These are phyloP conservation scores for Endotrypanum monterogeii DNA, from an alignment of 208 protist species.

Conservation along the genomic window DNA sequence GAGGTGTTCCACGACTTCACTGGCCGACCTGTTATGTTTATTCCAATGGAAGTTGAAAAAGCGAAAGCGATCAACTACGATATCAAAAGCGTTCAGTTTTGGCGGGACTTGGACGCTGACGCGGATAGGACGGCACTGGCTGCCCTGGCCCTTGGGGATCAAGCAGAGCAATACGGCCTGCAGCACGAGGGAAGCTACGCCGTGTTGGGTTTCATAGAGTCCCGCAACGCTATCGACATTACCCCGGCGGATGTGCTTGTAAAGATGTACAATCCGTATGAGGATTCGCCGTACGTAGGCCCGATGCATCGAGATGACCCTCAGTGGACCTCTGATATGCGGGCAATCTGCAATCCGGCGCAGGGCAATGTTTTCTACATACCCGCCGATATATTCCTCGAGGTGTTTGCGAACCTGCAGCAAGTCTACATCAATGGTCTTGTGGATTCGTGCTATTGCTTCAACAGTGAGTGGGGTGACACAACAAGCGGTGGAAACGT, in stretches of 20 bases:
- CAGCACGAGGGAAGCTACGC: slow-evolving; percentile 61
- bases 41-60: slow-evolving; percentile 45
- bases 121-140: slow-evolving; percentile 45
- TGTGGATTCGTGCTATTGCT: slow-evolving; percentile 45
- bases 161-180: slow-evolving; percentile 50
- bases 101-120: slow-evolving; percentile 45
- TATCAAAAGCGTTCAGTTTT: slow-evolving; percentile 64
- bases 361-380: slow-evolving; percentile 65
- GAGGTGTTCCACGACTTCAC: slow-evolving; percentile 71
- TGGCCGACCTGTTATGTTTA: slow-evolving; percentile 52
- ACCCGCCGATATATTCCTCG: slow-evolving; percentile 51
- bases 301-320: slow-evolving; percentile 65
- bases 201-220: slow-evolving; percentile 53
- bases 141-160: slow-evolving; percentile 47
- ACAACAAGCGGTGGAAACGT: slow-evolving; percentile 65
- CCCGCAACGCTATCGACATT: slow-evolving; percentile 42
- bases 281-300: slow-evolving; percentile 54
- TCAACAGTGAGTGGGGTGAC: slow-evolving; percentile 78
- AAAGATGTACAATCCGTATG: slow-evolving; percentile 77
- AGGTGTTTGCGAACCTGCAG: slow-evolving; percentile 58
- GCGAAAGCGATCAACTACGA: slow-evolving; percentile 47
- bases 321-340: slow-evolving; percentile 53
- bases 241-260: slow-evolving; percentile 58
- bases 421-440: slow-evolving; percentile 43
- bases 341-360: slow-evolving; percentile 37